Evolutionary conservation across 371 early-diverging fungal genomes (phyloP), one percentile per base, ranked within the genome.

Genomic region (Mortierella sp.): DNA sequence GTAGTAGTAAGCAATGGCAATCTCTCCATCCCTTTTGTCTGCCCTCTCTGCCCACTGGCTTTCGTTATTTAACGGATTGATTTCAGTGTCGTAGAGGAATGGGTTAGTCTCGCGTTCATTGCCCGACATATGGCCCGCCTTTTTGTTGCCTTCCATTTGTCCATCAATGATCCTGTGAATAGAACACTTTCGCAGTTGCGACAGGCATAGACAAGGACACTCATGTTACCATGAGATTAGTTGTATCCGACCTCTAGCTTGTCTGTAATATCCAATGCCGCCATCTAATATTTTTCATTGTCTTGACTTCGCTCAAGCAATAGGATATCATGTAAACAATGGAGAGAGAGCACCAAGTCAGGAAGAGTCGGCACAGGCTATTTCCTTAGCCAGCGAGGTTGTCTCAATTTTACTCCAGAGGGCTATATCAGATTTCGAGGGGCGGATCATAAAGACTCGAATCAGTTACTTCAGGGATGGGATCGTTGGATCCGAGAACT

Each of bases 61-160:
- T 66, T 66, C 66, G 59, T 59, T 48, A 12, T 59, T 59, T 23
- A 59, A 51, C 59, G 66, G 44, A 66, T 25, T 66, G 66, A 66
- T 66, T 59, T 66, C 67, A 60, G 60, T 19, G 67, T 48, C 60
- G 60, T 67, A 60, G 56, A 67, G 47, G 66, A 53, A 60, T 45
- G 60, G 55, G 66, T 66, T 60, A 52, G 67, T 67, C 52, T 66
- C 60, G 65, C 45, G 66, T 58, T 57, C 60, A 60, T 66, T 50
- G 60, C 1, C 59, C 29, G 60, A 66, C 65, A 66, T 66, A 45
- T 28, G 51, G 66, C 12, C 53, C 60, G 53, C 52, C 30, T 58
- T 30, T 57, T 64, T 53, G 67, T n/a, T 57, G 43, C 67, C 51
- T 52, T 66, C 52, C 44, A n/a, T 66, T 52, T 66, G 60, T 66